Percentiles rank a stretch among this genome's conserved stretches.
These are phyloP conservation scores for Oryza coarctata DNA, from an alignment of 176 grass and related monocot genomes.

Conservation along the genomic window DNA sequence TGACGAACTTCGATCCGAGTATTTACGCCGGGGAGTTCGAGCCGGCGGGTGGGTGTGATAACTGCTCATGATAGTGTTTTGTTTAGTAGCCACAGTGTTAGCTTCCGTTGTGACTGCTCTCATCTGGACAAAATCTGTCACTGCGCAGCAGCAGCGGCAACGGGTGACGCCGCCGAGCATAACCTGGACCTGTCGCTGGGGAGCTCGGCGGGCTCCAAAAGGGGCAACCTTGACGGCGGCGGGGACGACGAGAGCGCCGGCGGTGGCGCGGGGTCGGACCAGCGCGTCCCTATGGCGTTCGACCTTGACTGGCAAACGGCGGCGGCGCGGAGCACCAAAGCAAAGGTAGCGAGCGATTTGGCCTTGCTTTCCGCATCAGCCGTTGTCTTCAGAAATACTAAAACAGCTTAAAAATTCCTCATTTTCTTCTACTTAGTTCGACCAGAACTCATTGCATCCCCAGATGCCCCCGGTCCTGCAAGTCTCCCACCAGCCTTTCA, in stretches of 20 bases:
- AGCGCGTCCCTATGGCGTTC: constrained; percentile 57
- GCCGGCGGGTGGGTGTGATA: constrained; percentile 20
- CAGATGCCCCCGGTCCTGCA: constrained; percentile 46
- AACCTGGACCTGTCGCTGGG: constrained; percentile 91
- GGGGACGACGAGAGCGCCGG: constrained; percentile 37
- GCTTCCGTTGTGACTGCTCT: neutral
- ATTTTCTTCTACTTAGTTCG: constrained; percentile 44
- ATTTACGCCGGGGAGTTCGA: constrained; percentile 69
- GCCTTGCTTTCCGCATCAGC: neutral
- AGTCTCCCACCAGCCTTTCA: constrained; percentile 35
- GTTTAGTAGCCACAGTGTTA: neutral
- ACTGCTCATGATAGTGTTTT: neutral
- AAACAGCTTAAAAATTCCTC: neutral
- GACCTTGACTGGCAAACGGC: constrained; percentile 61
- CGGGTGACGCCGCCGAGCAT: constrained; percentile 42
- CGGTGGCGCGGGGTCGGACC: constrained; percentile 37
- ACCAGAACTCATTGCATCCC: constrained; percentile 51
- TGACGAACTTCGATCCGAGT: constrained; percentile 80
- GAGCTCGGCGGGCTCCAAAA: constrained; percentile 61
- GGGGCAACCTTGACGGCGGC: constrained; percentile 38
- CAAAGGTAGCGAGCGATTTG: constrained; percentile 46
- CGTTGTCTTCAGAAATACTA: neutral
- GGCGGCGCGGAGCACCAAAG: constrained; percentile 50
- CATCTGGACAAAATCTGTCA: neutral
- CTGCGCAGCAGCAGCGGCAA: constrained; percentile 10